Evolutionary conservation across 225 moss, liverwort and hornwort species (phyloP), one percentile per base, ranked within the genome.

Genomic region (Anthoceros angustus): DNA sequence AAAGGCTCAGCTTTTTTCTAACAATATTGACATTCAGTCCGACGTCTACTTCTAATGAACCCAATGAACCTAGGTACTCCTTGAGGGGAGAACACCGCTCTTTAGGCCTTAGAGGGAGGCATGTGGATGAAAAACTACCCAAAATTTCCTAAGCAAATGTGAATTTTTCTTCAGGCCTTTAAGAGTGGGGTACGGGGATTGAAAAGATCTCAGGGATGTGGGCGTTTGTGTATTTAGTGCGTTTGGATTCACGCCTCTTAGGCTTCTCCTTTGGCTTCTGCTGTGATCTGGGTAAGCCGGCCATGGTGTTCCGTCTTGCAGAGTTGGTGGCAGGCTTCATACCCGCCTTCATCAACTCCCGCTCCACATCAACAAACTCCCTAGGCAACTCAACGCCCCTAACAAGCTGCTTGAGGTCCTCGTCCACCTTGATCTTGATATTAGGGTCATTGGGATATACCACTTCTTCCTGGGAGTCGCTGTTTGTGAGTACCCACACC

Each of bases 401-500:
- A 45, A 88, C 77, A 45, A 92, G 76, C 74, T 85, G 86, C 78
- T 92, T 92, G 80, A 92, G 66, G 68, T 92, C 88, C 63, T 88
- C 88, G 67, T 92, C 86, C 55, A 92, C 82, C 85, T 82, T 23
- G 23, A 55, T 84, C 69, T 82, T 82, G 46, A 86, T 86, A 69
- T 70, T 86, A 7, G 88, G 88, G 68, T 92, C 92, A 67, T 92
- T 88, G 2, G 92, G 92, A 64, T 88, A 88, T 21, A 86, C 86
- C 62, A 92, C 86, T 64, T 92, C 92, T 74, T 92, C 92, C 72
- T 92, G 88, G 9, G 92, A 86, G 74, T 92, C 88, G 64, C 88
- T 92, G 61, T 92, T 92, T 86, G 88, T 92, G 64, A 92, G 80
- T 14, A 92, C 71, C 92, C 92, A 92, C 10, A 92, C 86, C 72